Evolutionary conservation across 2,329 filamentous ascomycete genomes (phyloP), one percentile per base, ranked within the genome.

Genomic region (Paracorniculantispora psalliotae): DNA sequence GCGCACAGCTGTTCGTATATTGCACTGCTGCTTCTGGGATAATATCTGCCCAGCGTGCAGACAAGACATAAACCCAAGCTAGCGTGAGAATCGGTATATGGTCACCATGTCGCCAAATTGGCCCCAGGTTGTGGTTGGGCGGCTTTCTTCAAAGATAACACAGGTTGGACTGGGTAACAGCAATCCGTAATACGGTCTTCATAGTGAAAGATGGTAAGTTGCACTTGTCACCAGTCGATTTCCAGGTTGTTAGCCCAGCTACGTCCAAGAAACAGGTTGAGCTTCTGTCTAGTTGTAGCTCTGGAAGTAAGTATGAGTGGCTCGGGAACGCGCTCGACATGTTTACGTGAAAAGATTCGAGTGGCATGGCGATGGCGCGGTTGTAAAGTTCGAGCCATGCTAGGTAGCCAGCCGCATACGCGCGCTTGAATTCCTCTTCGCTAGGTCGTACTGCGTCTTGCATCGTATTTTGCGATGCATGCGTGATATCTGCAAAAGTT

Each of bases 41-140:
- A 3, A 63, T 41, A 10, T 64, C 61, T n/a, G 59, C 39, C 61
- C 58, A 64, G 47, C 61, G 58, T 17, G 62, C 63, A 35, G 56
- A 61, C 9, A 62, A 46, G 48, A 55, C 57, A 61, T 63, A 62
- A 3, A 58, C 59, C 61, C 50, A 65, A 44, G 59, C 63, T 9
- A 65, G 62, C 19, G 60, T 61, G 4, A 64, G 59, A 23, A 63
- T 51, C 28, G 53, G 55, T 30, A 58, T 44, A 44, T 58, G 55
- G 37, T 44, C 33, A 33, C 55, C 37, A 17, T 25, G 41, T 51
- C 35, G 47, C 43, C 46, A 26, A 58, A 43, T 41, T 43, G 21
- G 30, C 8, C 35, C 46, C 46, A 43, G 23, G 17, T 6, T 21
- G 37, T 50, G 12, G 44, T 30, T 28, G 46, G 10, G 37, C 23